Base-by-base conservation (phyloP, 805 yeast species). In the Ogataea thermomethanolica region DNA sequence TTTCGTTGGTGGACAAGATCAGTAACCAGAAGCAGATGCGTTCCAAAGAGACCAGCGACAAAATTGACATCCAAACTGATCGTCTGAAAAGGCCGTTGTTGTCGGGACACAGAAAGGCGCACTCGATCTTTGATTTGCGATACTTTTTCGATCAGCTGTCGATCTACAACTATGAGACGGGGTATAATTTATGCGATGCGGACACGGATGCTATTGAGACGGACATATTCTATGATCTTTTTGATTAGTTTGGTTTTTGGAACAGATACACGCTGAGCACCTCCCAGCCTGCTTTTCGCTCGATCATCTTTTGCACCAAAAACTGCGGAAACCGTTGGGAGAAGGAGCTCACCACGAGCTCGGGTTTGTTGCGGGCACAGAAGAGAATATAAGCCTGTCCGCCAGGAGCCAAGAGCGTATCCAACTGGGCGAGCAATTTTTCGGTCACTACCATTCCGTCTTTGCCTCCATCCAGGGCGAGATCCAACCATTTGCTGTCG, bases 281-380 rank as follows among this genome's bases (percentile, higher is more conserved):
- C 62, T 93, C 99, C 96, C 98, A 89, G 0, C 98, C 98, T 1
- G 96, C 96, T 54, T 85, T 86, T 39, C 97, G 70, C 31, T 71
- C 70, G 4, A 78, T 73, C 1, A 87, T 67, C n/a, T 64, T 50
- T 2, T 67, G 65, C 1, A 75, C 76, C 0, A 39, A 39, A 88
- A 95, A 91, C 2, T 48, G 40, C 1, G 22, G 20, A 33, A 50
- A 37, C 4, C 30, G n/a, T 2, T 26, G 6, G 11, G 53, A 38
- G 79, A 87, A 81, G 2, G 37, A 31, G 7, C 58, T 50, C 0
- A 71, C 72, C 0, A 90, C 85, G 6, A 58, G 45, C 10, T 74
- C 76, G 0, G 98, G 98, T 25, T 80, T 74, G 56, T 93, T 93
- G 48, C 96, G 69, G 7, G 95, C 96, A 61, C 98, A 91, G 54